Evolutionary conservation across 495 filamentous ascomycete species (phyloP), one percentile per base, ranked within the genome.

Genomic region (Hypomontagnella monticulosa): DNA sequence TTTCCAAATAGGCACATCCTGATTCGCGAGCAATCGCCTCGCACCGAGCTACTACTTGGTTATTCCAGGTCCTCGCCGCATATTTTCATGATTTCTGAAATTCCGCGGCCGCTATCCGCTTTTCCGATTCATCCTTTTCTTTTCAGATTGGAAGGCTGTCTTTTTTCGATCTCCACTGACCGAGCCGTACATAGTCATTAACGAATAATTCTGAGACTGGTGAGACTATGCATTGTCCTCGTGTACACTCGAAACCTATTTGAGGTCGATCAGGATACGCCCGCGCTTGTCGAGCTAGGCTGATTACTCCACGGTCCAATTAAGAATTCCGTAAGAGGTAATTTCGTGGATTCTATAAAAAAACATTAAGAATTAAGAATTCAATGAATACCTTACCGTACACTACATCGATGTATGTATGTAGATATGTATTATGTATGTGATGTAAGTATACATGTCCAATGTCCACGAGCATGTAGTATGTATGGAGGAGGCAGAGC

Each of bases 171-270:
- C 41, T 49, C 58, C 41, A 48, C 48, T 18, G 48, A 54, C 48
- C 14, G 48, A 54, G 38, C 47, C 37, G 18, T 18, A 42, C 37
- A 14, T 18, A 42, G 14, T 59, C 18, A 37, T 43, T 56, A 46
- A 20, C n/a, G 46, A 48, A n/a, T 58, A 40, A 15, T 41, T 63
- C 65, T 59, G 41, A 63, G 58, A 67, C 64, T 67, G 57, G 40
- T 57, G 47, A 61, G 57, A 68, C 54, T 59, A 54, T 60, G 65
- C 65, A 68, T 68, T 68, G 60, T 55, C 50, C 50, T 63, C 55
- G 48, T 63, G 59, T 63, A 18, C 59, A 63, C 51, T 68, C 65
- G 58, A 68, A 68, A 68, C 65, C 19, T 49, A 63, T 59, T 42
- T 48, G 38, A 43, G 54, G 65, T 55, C 65, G 65, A 68, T 68